Evolutionary conservation across 1,284 basidiomycete genomes (phyloP).

Genomic region (Coniferiporia sulphurascens): DNA sequence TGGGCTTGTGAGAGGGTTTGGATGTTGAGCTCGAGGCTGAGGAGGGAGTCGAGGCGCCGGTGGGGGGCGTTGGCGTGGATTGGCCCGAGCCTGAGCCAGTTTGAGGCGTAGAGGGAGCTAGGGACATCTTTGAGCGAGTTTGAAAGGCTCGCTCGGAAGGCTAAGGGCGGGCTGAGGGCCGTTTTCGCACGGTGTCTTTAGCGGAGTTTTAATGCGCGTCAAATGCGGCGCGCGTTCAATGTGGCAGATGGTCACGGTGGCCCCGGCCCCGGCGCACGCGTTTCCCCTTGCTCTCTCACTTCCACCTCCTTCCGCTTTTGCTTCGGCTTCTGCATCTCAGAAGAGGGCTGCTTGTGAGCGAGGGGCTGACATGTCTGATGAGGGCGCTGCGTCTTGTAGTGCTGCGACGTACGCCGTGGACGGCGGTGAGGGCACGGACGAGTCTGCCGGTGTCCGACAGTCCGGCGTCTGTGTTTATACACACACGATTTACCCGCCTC

Average conservation of each 20-base stretch:
- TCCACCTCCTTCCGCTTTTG: not conserved
- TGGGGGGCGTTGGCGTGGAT: not conserved
- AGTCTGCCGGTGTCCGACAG: too few species aligned
- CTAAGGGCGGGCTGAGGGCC: too few species aligned
- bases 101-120: not conserved
- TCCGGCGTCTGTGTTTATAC: too few species aligned
- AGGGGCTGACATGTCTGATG: too few species aligned
- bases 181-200: not conserved
- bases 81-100: not conserved
- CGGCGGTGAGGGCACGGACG: too few species aligned
- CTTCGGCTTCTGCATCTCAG: not conserved
- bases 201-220: not conserved
- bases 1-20: conserved; percentile 29
- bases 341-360: too few species aligned
- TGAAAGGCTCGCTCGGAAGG: too few species aligned
- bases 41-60: not conserved
- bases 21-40: not conserved
- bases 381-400: too few species aligned
- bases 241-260: not conserved
- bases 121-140: not conserved
- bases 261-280: too few species aligned
- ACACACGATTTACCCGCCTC: not conserved
- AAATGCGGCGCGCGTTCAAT: too few species aligned
- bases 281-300: not conserved
- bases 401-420: too few species aligned